Base-by-base conservation (phyloP, 192 early-diverging fungal species). In the Cladochytrium replicatum region DNA sequence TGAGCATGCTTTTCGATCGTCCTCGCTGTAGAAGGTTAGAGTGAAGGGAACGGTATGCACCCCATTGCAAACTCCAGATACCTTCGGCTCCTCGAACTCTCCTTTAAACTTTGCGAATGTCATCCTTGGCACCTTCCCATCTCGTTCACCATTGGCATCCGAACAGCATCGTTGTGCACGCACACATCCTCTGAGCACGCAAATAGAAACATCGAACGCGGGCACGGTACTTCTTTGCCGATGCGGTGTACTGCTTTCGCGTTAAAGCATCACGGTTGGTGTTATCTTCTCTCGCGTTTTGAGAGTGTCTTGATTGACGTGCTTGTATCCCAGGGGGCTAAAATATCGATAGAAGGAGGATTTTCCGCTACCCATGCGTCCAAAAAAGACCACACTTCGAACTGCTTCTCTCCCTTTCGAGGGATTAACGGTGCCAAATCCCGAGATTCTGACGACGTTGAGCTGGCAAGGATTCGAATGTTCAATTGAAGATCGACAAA, bases 321-420 rank as follows among this genome's bases (percentile, higher is more conserved):
- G 74, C 28, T 72, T 69, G 48, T 87, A 88, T 0, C 78, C 78
- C 8, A 78, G 69, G 1, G 72, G 63, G 21, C 71, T 57, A 25
- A 91, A 60, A 26, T 86, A 68, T n/a, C 55, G 67, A 4, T 78
- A 69, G 71, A 91, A 89, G 2, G 72, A 77, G 0, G 82, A 80
- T 58, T 93, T 96, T 17, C 93, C 93, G 15, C 75, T 78, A 0
- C 86, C 93, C 1, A 90, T 90, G 6, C 71, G 75, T 0, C 93
- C 93, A 46, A 90, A 85, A 11, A 83, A 72, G 0, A 96, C 45
- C 11, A 93, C 34, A 91, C 22, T 56, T 86, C 77, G n/a, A 32
- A 50, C 32, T 49, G 58, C 21, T 43, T 43, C 27, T 51, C 53
- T 23, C 29, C 53, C 30, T 25, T 28, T 19, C 29, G 24, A 15